Evolutionary conservation across 768 basidiomycete species (phyloP), one percentile per base, ranked within the genome.

Genomic region (Mycena amicta): DNA sequence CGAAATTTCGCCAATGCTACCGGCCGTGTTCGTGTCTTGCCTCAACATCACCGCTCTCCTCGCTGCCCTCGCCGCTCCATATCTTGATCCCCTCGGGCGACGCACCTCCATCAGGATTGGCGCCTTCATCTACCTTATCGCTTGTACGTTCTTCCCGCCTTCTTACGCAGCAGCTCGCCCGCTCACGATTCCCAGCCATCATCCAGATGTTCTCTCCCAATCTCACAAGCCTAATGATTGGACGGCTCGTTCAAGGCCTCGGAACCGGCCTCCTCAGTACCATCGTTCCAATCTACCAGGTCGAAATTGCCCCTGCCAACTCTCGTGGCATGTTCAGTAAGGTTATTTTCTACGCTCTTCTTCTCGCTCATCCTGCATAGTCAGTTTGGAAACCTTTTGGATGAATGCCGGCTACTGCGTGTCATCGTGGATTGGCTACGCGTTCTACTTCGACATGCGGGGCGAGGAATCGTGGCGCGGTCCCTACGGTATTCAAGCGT

Each of bases 401-500:
- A 70, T 83, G 5, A 83, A 82, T 67, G 47, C 69, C 53, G 83
- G 78, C 49, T 84, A 78, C 66, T 80, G 75, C 15, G 63, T 78
- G 20, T 76, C 76, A 27, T 69, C 79, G n/a, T 79, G 77, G 78
- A 73, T 78, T 49, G 78, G 80, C 30, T 81, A 76, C 56, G 76
- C 66, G 8, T 83, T 83, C 71, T 83, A 76, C 62, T 79, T 80
- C 52, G 61, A 63, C 25, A 75, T 75, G 58, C 79, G 79, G 8
- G 74, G 70, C 13, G 80, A 81, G 65, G 77, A 80, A 53, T 80
- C 82, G 12, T 86, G 85, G 83, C 73, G 81, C 43, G 82, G 84
- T 39, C 81, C 83, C 1, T 84, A 83, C 67, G 73, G 81, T 56
- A 69, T 84, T 11, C 83, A 84, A 68, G 77, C 80, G 22, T 78